These are phyloP conservation scores for Ascochyta rabiei DNA, from an alignment of 2,329 filamentous ascomycete species.

Conservation along the genomic window DNA sequence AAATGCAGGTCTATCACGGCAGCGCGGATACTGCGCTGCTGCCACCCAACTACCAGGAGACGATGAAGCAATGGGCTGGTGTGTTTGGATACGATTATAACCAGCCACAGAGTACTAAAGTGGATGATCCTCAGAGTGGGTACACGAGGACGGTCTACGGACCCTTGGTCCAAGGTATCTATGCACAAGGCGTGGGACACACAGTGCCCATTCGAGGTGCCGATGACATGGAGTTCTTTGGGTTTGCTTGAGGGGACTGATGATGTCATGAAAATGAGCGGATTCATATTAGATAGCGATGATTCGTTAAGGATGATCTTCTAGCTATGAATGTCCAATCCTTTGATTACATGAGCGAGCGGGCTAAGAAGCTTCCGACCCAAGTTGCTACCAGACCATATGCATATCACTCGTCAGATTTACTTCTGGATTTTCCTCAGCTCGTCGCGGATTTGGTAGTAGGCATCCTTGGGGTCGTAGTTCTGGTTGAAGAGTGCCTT, in stretches of 20 bases:
- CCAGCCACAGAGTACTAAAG: slow-evolving; percentile 37
- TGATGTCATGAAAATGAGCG: too few species aligned
- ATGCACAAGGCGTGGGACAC: slow-evolving; percentile 43
- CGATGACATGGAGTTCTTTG: slow-evolving; percentile 46
- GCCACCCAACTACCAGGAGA: slow-evolving; percentile 63
- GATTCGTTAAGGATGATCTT: too few species aligned
- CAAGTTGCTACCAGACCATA: too few species aligned
- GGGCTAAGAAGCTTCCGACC: background rate
- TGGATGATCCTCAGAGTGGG: slow-evolving; percentile 37
- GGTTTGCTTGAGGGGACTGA: slow-evolving; percentile 24
- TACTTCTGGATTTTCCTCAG: background rate
- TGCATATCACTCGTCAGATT: too few species aligned
- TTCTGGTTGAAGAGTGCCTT: slow-evolving; percentile 53
- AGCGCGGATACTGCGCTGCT: slow-evolving; percentile 57
- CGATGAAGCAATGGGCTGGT: slow-evolving; percentile 46
- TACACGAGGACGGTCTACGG: slow-evolving; percentile 44
- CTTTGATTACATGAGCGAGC: too few species aligned
- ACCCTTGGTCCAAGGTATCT: slow-evolving; percentile 44
- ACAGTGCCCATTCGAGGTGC: slow-evolving; percentile 42
- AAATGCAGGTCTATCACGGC: slow-evolving; percentile 66
- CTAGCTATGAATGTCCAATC: too few species aligned
- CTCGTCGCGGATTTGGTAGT: slow-evolving; percentile 21
- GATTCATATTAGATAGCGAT: too few species aligned
- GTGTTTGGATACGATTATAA: slow-evolving; percentile 43
- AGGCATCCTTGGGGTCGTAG: slow-evolving; percentile 52